Evolutionary conservation across 768 basidiomycete species (phyloP).

Genomic region (Cantharellus anzutake): DNA sequence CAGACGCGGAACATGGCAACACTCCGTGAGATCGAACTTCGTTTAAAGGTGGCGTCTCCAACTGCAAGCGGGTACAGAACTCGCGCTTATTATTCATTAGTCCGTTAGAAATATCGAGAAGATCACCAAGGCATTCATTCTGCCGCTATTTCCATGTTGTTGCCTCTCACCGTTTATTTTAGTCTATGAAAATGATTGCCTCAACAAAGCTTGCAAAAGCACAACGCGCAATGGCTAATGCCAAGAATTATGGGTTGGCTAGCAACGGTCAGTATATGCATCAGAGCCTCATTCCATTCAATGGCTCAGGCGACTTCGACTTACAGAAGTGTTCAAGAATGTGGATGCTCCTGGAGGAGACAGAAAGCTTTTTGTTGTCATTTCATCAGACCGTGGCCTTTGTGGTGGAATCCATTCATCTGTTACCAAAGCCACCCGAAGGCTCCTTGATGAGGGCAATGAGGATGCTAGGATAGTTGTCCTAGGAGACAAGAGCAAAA

Average conservation of each 20-base stretch:
- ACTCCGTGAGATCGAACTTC: conserved; percentile 89
- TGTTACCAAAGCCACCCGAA: conserved; percentile 76
- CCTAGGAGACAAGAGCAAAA: conserved; percentile 95
- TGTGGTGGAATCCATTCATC: conserved; percentile 99
- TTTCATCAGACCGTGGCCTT: conserved; percentile 97
- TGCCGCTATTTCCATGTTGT: conserved; percentile 11
- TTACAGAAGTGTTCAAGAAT: conserved; percentile 73
- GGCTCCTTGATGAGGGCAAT: conserved; percentile 31
- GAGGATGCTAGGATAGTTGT: conserved; percentile 57
- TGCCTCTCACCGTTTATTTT: conserved; percentile 2
- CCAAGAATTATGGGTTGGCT: conserved; percentile 84
- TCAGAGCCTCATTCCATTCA: background rate
- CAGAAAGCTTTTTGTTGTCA: conserved; percentile 73
- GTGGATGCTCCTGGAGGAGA: conserved; percentile 45
- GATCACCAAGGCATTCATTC: conserved; percentile 79
- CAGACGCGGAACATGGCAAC: conserved; percentile 38
- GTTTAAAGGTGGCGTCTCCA: conserved; percentile 35
- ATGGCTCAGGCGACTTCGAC: background rate
- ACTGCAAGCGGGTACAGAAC: background rate
- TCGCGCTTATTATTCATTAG: conserved; percentile 16
- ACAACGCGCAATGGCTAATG: conserved; percentile 77
- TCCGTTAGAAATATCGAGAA: conserved; percentile 97
- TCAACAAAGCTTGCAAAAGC: conserved; percentile 94
- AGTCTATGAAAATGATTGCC: conserved; percentile 99
- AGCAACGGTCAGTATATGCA: conserved; percentile 48